phyloP scores from a whole-genome alignment of 345 rosid genomes.

The Gossypium rotundifolium region DNA sequence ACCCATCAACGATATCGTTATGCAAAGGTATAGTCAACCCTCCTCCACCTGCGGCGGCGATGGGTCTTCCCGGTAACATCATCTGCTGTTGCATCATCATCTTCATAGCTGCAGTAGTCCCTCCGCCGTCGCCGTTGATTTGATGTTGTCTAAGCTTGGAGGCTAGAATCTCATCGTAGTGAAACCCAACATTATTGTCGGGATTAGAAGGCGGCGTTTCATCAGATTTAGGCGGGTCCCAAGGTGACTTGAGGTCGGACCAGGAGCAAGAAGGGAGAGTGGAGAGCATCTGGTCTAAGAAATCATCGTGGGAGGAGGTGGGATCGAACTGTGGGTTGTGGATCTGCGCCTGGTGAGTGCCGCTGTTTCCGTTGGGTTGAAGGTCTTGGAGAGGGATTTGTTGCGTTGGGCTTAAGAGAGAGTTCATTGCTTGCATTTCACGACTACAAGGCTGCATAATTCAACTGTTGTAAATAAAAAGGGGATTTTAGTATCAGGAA shows the following conservation, averaged over 20 bases:
- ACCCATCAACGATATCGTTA: slow-evolving; percentile 34
- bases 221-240: slow-evolving; percentile 38
- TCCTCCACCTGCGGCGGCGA: slow-evolving; percentile 9
- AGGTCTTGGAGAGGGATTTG: slow-evolving; percentile 17
- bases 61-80: slow-evolving; percentile 39
- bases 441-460: slow-evolving; percentile 21
- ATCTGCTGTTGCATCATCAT: slow-evolving; percentile 52
- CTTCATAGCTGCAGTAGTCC: slow-evolving; percentile 26
- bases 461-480: not conserved
- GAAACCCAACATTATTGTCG: slow-evolving; percentile 27
- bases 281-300: slow-evolving; percentile 80
- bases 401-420: slow-evolving; percentile 12
- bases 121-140: slow-evolving; percentile 38
- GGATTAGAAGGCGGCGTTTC: slow-evolving; percentile 25
- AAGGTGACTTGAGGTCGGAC: slow-evolving; percentile 35
- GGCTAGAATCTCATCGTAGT: slow-evolving; percentile 36
- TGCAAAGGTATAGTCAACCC: slow-evolving; percentile 23
- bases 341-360: slow-evolving; percentile 20
- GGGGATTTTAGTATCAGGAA: not conserved
- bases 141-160: slow-evolving; percentile 39
- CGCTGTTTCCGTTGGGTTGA: not conserved
- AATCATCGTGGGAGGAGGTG: slow-evolving; percentile 44
- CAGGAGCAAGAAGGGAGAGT: slow-evolving; percentile 54
- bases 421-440: slow-evolving; percentile 18
- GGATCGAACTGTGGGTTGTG: slow-evolving; percentile 37